These are phyloP conservation scores for Penicillium sp. DNA, from an alignment of 2,329 filamentous ascomycete genomes.

Conservation along the genomic window DNA sequence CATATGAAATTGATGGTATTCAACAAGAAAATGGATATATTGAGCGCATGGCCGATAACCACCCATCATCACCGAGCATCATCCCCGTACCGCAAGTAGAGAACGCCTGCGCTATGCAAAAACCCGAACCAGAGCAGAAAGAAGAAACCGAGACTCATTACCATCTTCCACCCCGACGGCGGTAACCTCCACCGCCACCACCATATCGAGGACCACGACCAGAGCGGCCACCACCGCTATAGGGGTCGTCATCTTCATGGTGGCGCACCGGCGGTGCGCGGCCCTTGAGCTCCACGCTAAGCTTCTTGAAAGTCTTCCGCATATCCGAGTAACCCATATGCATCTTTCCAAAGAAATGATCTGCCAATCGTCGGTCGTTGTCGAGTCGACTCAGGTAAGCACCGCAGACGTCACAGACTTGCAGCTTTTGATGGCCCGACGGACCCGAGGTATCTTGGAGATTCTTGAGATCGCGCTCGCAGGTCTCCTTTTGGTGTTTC, in stretches of 20 bases:
- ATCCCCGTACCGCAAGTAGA: slow-evolving; percentile 24
- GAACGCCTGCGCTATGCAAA: slow-evolving; percentile 45
- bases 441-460: slow-evolving; percentile 89
- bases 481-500: slow-evolving; percentile 73
- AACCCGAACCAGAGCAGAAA: slow-evolving; percentile 13
- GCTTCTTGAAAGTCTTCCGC: slow-evolving; percentile 84
- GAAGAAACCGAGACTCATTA: slow-evolving; percentile 20
- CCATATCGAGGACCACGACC: slow-evolving; percentile 41
- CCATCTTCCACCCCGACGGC: slow-evolving; percentile 42
- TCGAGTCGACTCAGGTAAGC: slow-evolving; percentile 89
- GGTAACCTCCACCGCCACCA: slow-evolving; percentile 43
- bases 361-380: slow-evolving; percentile 86
- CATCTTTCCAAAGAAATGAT: slow-evolving; percentile 99
- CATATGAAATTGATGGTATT: background rate
- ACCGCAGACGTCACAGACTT: slow-evolving; percentile 97
- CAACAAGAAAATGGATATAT: slow-evolving; percentile 14
- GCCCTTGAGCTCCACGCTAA: slow-evolving; percentile 80
- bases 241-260: slow-evolving; percentile 52
- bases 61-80: slow-evolving; percentile 23
- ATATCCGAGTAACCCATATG: slow-evolving; percentile 97
- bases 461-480: slow-evolving; percentile 81
- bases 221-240: slow-evolving; percentile 40
- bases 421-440: slow-evolving; percentile 91
- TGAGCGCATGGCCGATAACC: slow-evolving; percentile 20
- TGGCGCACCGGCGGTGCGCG: slow-evolving; percentile 57